Evolutionary conservation across 345 rosid genomes (phyloP).

Genomic region (Salix koriyanagi): DNA sequence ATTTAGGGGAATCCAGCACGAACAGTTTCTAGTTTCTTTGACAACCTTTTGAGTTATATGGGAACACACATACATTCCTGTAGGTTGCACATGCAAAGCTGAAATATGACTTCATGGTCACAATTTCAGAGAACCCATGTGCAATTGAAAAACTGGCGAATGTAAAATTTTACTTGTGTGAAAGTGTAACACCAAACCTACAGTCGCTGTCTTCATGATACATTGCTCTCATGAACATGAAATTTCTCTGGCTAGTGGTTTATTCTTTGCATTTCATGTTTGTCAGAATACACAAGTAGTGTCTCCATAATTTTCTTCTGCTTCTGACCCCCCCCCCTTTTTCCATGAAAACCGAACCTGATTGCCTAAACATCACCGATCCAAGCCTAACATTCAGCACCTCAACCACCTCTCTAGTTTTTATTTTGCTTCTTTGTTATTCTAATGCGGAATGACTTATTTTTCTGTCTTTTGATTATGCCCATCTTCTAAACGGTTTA

Average conservation of each 20-base stretch:
- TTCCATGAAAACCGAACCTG: no score
- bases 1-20: neutral
- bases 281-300: neutral
- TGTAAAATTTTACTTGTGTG: neutral
- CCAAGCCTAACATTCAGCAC: neutral
- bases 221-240: no score
- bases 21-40: neutral
- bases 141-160: neutral
- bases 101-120: neutral
- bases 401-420: no score
- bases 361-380: no score
- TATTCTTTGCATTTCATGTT: neutral
- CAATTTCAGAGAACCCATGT: fast-evolving
- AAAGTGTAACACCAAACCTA: neutral
- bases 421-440: neutral
- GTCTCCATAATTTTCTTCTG: neutral
- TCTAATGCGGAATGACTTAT: neutral
- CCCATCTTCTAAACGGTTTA: neutral
- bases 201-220: neutral
- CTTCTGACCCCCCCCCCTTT: neutral
- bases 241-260: no score
- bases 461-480: neutral
- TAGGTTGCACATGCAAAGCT: neutral
- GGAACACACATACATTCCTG: neutral
- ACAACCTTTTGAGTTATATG: neutral